Evolutionary conservation across 306 rosid genomes (phyloP), one percentile per base, ranked within the genome.

Genomic region (Fragaria iinumae): DNA sequence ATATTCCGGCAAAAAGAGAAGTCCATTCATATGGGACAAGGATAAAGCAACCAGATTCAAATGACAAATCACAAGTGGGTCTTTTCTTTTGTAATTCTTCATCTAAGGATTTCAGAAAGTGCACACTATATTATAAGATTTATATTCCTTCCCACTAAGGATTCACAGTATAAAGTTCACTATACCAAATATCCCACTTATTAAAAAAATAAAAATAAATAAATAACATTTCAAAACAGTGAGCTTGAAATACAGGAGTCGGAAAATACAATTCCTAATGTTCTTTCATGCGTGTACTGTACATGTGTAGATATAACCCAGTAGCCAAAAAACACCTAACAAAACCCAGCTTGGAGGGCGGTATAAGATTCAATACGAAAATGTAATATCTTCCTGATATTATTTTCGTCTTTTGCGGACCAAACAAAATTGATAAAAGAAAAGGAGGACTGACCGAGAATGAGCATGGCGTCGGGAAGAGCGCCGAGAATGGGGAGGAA

Each of bases 401-500:
- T n/a, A n/a, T n/a, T n/a, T n/a, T n/a, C n/a, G n/a, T n/a, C n/a
- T n/a, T n/a, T n/a, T n/a, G n/a, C n/a, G n/a, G n/a, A n/a, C n/a
- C n/a, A n/a, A 4, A 14, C 20, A 49, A 17, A 4, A 6, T 11
- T 32, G 34, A 32, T 32, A 32, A 32, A 57, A 23, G 32, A 4
- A 13, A 3, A 11, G 13, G 25, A 60, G 29, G 0, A 50, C 57
- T 12, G 67, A 84, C 90, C 90, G 14, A 87, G 90, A 78, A 87
- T 87, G 27, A 87, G 85, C 87, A 84, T 72, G 77, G 90, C 88
- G 11, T 87, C 88, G 0, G 90, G 90, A 56, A 87, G 87, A 20
- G 88, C 90, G 16, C 90, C 88, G 29, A 87, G 96, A 1, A 88
- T 78, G 2, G 97, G 98, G 27, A 95, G 98, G 25, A 95, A 92